phyloP scores from a whole-genome alignment of 768 basidiomycete species.

The Thelephora ganbajun region DNA sequence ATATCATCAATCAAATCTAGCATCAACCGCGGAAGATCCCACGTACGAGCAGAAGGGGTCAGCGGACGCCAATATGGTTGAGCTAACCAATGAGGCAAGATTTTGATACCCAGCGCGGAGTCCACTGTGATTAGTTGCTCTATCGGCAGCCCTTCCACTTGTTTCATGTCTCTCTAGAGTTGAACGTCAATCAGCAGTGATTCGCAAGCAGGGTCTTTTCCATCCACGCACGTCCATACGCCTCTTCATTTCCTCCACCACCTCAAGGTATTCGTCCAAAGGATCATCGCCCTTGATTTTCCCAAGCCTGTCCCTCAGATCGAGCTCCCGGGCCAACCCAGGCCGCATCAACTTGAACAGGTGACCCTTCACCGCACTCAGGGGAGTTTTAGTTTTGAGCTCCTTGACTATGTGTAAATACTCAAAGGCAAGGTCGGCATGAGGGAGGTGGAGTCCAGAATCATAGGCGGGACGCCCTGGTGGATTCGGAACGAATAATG shows the following conservation, averaged over 20 bases:
- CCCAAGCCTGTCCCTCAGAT: constrained; percentile 64
- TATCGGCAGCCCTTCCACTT: constrained; percentile 15
- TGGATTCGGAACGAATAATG: constrained; percentile 39
- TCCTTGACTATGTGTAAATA: constrained; percentile 70
- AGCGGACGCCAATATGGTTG: constrained; percentile 55
- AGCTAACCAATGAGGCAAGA: constrained; percentile 54
- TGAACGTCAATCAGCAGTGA: neutral
- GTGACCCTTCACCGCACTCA: constrained; percentile 80
- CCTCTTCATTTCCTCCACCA: constrained; percentile 45
- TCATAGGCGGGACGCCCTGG: constrained; percentile 16
- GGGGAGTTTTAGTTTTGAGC: constrained; percentile 54
- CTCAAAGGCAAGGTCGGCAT: constrained; percentile 62
- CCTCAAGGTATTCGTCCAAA: constrained; percentile 31
- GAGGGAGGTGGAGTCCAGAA: constrained; percentile 36
- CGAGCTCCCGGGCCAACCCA: constrained; percentile 47
- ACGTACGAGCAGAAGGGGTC: too few species aligned
- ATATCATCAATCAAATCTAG: too few species aligned
- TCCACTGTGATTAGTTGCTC: constrained; percentile 29
- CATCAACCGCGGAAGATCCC: too few species aligned
- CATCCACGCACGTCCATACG: constrained; percentile 37
- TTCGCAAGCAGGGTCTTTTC: neutral
- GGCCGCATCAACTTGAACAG: constrained; percentile 87
- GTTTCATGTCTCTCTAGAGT: constrained; percentile 34
- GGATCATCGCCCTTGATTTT: constrained; percentile 21
- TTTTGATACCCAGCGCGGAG: constrained; percentile 30